Evolutionary conservation across 148 eudicot species (phyloP).

Genomic region (Spergularia marina): DNA sequence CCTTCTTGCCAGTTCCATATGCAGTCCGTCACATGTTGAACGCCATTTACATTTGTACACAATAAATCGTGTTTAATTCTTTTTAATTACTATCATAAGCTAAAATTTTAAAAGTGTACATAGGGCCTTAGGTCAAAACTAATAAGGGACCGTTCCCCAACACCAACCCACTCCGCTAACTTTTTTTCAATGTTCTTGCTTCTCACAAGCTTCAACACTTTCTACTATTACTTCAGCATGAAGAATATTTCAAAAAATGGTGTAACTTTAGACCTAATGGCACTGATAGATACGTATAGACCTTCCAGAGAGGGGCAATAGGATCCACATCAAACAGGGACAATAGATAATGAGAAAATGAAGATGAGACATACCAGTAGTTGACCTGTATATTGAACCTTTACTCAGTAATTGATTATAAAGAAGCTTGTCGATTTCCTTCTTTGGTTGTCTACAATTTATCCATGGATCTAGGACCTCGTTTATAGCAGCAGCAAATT

Average conservation of each 20-base stretch:
- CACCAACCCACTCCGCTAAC: no score
- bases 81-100: no score
- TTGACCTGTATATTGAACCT: conserved; percentile 34
- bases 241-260: neutral
- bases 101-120: no score
- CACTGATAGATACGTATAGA: neutral
- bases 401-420: conserved; percentile 26
- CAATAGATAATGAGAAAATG: neutral
- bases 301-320: neutral
- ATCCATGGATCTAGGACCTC: conserved; percentile 98
- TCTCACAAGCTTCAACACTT: neutral
- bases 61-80: no score
- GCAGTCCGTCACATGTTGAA: no score
- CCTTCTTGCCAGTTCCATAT: no score
- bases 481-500: conserved; percentile 92
- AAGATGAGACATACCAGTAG: conserved; percentile 28
- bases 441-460: conserved; percentile 74
- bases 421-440: conserved; percentile 73
- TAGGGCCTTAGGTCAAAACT: no score
- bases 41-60: no score
- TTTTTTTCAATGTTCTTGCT: neutral
- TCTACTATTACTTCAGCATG: neutral
- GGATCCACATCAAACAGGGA: neutral
- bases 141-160: no score
- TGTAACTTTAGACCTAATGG: neutral